Evolutionary conservation across 495 filamentous ascomycete species (phyloP).

Genomic region (Lasiosphaeria ovina): DNA sequence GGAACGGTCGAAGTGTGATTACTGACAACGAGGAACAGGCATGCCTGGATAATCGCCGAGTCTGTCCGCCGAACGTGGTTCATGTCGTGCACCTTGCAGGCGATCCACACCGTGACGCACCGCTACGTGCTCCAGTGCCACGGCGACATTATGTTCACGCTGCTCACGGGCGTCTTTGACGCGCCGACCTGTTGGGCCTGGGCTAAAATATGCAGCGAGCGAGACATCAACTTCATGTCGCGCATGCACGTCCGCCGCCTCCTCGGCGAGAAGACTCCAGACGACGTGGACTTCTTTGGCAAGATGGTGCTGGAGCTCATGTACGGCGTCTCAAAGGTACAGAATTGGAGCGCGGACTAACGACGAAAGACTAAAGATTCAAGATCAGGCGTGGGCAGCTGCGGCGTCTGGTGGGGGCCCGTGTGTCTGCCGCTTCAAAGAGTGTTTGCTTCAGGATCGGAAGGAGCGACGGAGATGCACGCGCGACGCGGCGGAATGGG

Average conservation of each 20-base stretch:
- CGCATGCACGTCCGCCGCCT: slow-evolving; percentile 18
- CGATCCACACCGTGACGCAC: slow-evolving; percentile 18
- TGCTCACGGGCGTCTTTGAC: slow-evolving; percentile 32
- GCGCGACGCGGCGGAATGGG: too few species aligned
- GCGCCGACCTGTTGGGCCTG: slow-evolving; percentile 31
- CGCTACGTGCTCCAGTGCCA: slow-evolving; percentile 26
- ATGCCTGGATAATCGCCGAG: slow-evolving; percentile 38
- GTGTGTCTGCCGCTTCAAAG: too few species aligned
- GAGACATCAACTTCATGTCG: slow-evolving; percentile 19
- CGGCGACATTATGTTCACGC: slow-evolving; percentile 32
- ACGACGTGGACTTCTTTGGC: slow-evolving; percentile 29
- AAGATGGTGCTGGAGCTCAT: slow-evolving; percentile 23
- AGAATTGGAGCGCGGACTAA: slow-evolving; percentile 19
- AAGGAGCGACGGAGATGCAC: too few species aligned
- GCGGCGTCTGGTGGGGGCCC: too few species aligned
- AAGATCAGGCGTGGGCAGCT: not conserved
- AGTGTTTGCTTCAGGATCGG: too few species aligned
- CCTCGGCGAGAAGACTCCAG: slow-evolving; percentile 16
- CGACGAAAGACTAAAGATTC: not conserved
- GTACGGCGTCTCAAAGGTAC: slow-evolving; percentile 23
- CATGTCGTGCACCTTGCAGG: not conserved
- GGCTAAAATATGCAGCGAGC: slow-evolving; percentile 26
- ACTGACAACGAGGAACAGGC: slow-evolving; percentile 11
- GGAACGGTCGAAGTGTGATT: too few species aligned
- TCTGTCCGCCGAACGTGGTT: slow-evolving; percentile 35